Base-by-base conservation (phyloP, 495 filamentous ascomycete species). In the Penicillium simplicissimum region DNA sequence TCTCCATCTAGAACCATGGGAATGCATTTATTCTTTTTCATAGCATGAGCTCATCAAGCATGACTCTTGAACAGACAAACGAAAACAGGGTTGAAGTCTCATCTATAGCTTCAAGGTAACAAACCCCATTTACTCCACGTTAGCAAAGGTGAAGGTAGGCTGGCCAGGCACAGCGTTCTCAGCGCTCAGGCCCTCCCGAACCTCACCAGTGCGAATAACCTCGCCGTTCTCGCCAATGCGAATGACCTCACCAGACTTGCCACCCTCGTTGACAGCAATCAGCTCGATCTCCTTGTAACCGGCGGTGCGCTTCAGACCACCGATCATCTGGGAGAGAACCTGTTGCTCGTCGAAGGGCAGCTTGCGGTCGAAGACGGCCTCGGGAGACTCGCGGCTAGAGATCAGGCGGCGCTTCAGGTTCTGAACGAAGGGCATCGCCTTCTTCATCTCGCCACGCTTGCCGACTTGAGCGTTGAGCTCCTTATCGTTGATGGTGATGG, bases 371-470 rank as follows among this genome's bases (percentile, higher is more conserved):
- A 97, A 88, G 43, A 97, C 92, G 9, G 70, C 78, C 19, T 84
- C 77, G 8, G 83, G 78, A 8, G 72, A 59, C 69, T 86, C 85
- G 35, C 81, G 74, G 42, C 83, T 85, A 21, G 70, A 72, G 47
- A 88, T 73, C 25, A 98, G 82, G 19, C 90, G 83, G 67, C 84
- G 88, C 88, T 97, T 97, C 52, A 98, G 76, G 1, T 69, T 76
- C 74, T 98, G 92, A 5, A 98, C 87, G 68, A 97, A 98, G 6
- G 96, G 96, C 95, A 98, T 98, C 28, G 91, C 94, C 76, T 94
- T 92, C 85, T 98, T 98, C 84, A 90, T 91, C 76, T 97, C 94
- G 31, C 84, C 82, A 68, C 95, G 84, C 78, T 93, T 93, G 66
- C 82, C 84, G 21, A 94, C 83, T 67, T 87, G 84, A 53, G 83